Base-by-base conservation (phyloP, 1,284 basidiomycete genomes). In the Malassezia brasiliensis region DNA sequence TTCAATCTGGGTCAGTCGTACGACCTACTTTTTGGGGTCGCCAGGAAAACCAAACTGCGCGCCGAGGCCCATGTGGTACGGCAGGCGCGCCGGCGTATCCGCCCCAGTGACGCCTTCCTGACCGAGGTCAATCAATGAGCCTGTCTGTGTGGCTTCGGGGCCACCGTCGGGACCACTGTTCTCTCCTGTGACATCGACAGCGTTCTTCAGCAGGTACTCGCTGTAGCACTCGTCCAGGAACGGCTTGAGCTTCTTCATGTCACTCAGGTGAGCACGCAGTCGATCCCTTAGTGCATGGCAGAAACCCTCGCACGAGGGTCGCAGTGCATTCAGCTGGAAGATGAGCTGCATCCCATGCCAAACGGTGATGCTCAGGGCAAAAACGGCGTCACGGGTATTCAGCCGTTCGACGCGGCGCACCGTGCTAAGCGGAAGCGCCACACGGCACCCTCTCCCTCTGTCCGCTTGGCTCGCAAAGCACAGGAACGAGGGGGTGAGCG, bases 331-430 rank as follows among this genome's bases (percentile, higher is more conserved):
- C 53, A 98, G 79, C 78, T 98, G 93, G 1, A 98, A 82, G 63
- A 96, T 86, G 67, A 96, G 87, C 79, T 94, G 88, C 81, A 88
- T 84, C 42, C 88, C 86, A 75, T 96, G 90, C 90, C 91, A 98
- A 52, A 90, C 83, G n/a, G 85, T 83, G 28, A 98, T 79, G 66
- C 88, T 90, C 38, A 98, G 81, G 5, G 93, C 93, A 73, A 96
- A 96, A 30, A 96, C 86, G 28, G 64, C 66, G 32, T 68, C 65
- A 32, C 63, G 61, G 20, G 90, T 87, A 34, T 90, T 74, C 60
- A 70, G 63, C 46, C 91, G 80, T 76, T 99, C 94, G n/a, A 98
- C 94, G 38, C 94, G 80, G 38, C 94, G 82, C 61, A 99, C 85
- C 2, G 90, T 91, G 58, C 87, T 90, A 35, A 99, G 80, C 40